These are phyloP conservation scores for Ceratocystis eucalypticola DNA, from an alignment of 2,329 filamentous ascomycete genomes.

Conservation along the genomic window DNA sequence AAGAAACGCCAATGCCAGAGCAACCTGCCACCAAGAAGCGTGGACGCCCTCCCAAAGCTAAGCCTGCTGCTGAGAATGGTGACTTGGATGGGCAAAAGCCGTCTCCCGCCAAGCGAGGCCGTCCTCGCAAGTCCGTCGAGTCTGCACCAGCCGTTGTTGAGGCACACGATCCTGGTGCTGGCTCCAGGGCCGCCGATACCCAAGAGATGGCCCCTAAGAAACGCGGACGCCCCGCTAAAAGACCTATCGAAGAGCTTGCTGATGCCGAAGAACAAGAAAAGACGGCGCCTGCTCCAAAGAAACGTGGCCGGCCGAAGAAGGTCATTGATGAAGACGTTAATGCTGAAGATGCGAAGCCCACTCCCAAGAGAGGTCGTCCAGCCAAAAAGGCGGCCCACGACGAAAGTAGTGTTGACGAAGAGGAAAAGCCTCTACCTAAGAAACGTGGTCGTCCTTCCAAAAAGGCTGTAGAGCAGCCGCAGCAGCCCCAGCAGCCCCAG, in stretches of 20 bases:
- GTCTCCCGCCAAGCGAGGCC: slow-evolving; percentile 21
- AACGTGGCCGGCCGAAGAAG: slow-evolving; percentile 12
- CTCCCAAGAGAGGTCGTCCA: slow-evolving; percentile 12
- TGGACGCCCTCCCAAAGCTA: slow-evolving; percentile 15
- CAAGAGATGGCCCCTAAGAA: slow-evolving; percentile 14
- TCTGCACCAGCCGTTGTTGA: not conserved
- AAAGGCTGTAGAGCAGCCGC: slow-evolving; percentile 20
- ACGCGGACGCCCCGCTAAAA: slow-evolving; percentile 14
- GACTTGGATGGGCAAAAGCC: slow-evolving; percentile 7
- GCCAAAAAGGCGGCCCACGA: slow-evolving; percentile 24
- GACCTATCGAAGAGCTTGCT: slow-evolving; percentile 7
- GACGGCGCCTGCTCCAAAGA: slow-evolving; percentile 8
- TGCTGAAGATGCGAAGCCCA: slow-evolving; percentile 23
- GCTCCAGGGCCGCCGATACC: not conserved
- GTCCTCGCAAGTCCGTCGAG: not conserved
- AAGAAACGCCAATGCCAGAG: slow-evolving; percentile 23
- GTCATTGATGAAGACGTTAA: slow-evolving; percentile 17
- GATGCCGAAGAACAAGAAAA: slow-evolving; percentile 11
- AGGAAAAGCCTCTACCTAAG: slow-evolving; percentile 27
- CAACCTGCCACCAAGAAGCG: slow-evolving; percentile 16
- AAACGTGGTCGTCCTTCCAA: slow-evolving; percentile 24
- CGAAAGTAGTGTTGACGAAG: slow-evolving; percentile 25
- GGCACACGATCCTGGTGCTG: too few species aligned
- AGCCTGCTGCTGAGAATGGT: slow-evolving; percentile 4
- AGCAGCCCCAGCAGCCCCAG: slow-evolving; percentile 21